Percentiles rank a stretch among this genome's conserved stretches.
phyloP scores from a whole-genome alignment of 495 filamentous ascomycete species.

The Chaetomium fimeti region DNA sequence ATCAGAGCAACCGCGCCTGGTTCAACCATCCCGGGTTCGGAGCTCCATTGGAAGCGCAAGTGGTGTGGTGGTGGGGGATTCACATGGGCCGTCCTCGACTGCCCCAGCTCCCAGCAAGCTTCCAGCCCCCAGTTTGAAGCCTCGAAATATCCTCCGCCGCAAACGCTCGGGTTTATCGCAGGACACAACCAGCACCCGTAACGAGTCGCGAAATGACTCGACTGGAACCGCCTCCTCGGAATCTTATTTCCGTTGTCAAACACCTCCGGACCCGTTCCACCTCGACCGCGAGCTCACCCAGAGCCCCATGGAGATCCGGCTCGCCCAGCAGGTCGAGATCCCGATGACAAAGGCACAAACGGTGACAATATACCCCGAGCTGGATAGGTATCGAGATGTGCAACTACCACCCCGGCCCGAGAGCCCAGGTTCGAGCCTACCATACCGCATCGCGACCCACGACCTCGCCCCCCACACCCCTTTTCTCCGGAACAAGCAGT shows the following conservation, averaged over 20 bases:
- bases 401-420: conserved; percentile 28
- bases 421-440: conserved; percentile 39
- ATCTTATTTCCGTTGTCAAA: conserved; percentile 39
- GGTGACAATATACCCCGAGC: conserved; percentile 50
- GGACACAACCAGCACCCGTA: conserved; percentile 34
- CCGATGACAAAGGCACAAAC: conserved; percentile 36
- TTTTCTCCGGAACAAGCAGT: conserved; percentile 55
- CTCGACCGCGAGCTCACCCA: conserved; percentile 42
- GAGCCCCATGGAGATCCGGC: conserved; percentile 41
- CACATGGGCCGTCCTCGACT: conserved; percentile 15
- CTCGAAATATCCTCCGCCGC: conserved; percentile 46
- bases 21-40: conserved; percentile 37
- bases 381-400: conserved; percentile 54
- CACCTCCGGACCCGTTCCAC: conserved; percentile 34
- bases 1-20: conserved; percentile 30
- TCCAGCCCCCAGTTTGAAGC: conserved; percentile 28
- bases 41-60: conserved; percentile 27
- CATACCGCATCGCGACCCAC: conserved; percentile 52
- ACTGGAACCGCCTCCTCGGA: conserved; percentile 43
- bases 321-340: conserved; percentile 38
- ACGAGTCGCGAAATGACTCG: conserved; percentile 37
- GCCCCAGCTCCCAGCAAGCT: conserved; percentile 25
- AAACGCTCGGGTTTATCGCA: conserved; percentile 49
- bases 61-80: conserved; percentile 18
- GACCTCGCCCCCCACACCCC: conserved; percentile 66